phyloP scores from a whole-genome alignment of 495 filamentous ascomycete genomes.

The Neurospora sp. region DNA sequence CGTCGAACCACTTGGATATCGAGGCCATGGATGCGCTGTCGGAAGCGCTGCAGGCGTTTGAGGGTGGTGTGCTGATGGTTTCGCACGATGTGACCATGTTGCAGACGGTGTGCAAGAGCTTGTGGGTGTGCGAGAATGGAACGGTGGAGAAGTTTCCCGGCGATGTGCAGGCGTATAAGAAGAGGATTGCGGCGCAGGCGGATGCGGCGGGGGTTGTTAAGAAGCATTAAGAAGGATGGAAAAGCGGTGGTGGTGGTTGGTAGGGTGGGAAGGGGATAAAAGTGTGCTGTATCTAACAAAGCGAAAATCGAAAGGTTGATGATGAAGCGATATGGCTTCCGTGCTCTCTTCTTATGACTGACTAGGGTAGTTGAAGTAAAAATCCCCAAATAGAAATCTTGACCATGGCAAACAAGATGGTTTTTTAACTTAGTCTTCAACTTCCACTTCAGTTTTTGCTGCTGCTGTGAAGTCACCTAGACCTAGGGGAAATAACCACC shows the following conservation, averaged over 20 bases:
- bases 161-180: slow-evolving; percentile 96
- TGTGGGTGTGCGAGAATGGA: slow-evolving; percentile 96
- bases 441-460: background rate
- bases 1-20: slow-evolving; percentile 97
- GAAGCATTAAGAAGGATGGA: slow-evolving; percentile 27
- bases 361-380: background rate
- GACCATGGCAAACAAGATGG: background rate
- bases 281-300: background rate
- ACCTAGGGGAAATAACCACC: background rate
- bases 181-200: slow-evolving; percentile 83
- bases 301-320: background rate
- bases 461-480: background rate
- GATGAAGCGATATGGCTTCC: background rate
- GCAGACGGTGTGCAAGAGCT: slow-evolving; percentile 82
- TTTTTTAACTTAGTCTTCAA: background rate
- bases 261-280: background rate
- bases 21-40: slow-evolving; percentile 97
- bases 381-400: background rate
- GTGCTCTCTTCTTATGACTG: background rate
- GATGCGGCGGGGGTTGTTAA: slow-evolving; percentile 75
- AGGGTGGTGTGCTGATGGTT: slow-evolving; percentile 96
- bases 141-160: slow-evolving; percentile 95
- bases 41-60: slow-evolving; percentile 71
- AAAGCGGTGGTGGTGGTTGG: background rate
- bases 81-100: slow-evolving; percentile 97